phyloP scores from a whole-genome alignment of 2,329 filamentous ascomycete genomes.

The Fusarium oxysporum region DNA sequence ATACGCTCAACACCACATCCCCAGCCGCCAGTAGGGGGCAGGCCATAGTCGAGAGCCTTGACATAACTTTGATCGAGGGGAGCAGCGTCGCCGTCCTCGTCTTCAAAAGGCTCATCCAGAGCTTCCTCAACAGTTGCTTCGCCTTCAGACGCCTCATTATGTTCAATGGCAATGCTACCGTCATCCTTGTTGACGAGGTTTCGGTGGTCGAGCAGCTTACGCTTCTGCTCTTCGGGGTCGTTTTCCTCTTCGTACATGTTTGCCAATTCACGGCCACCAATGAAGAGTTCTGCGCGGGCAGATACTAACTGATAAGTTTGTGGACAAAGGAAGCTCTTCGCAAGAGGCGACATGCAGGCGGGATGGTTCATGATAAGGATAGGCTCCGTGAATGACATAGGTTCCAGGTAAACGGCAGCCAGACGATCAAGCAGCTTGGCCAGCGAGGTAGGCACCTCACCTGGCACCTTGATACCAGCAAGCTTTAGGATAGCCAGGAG shows the following conservation, averaged over 20 bases:
- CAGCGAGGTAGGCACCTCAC: constrained; percentile 70
- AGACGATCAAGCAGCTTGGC: constrained; percentile 83
- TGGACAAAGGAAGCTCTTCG: constrained; percentile 84
- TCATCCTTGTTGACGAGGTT: constrained; percentile 52
- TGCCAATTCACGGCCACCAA: constrained; percentile 82
- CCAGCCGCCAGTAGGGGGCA: constrained; percentile 98
- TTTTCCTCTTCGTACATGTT: constrained; percentile 99
- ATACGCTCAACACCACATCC: constrained; percentile 92
- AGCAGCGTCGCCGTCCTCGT: constrained; percentile 58
- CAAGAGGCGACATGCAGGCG: constrained; percentile 88
- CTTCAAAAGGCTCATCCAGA: constrained; percentile 39
- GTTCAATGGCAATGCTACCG: constrained; percentile 48
- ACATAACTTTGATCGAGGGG: constrained; percentile 84
- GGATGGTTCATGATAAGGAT: constrained; percentile 93
- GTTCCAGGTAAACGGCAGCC: constrained; percentile 81
- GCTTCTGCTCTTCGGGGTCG: constrained; percentile 84
- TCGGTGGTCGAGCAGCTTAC: constrained; percentile 77
- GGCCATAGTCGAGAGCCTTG: constrained; percentile 83
- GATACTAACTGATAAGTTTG: constrained; percentile 77
- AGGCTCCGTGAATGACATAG: constrained; percentile 72
- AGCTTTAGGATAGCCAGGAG: constrained; percentile 67
- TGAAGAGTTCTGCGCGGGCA: constrained; percentile 87
- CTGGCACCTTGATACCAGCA: constrained; percentile 72
- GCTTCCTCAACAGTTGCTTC: constrained; percentile 11
- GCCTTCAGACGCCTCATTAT: constrained; percentile 12